A percentile compares a stretch with the other conserved stretches of the same genome.
Conservation (phyloP, 148 eudicot species). For the Chenopodium album region DNA sequence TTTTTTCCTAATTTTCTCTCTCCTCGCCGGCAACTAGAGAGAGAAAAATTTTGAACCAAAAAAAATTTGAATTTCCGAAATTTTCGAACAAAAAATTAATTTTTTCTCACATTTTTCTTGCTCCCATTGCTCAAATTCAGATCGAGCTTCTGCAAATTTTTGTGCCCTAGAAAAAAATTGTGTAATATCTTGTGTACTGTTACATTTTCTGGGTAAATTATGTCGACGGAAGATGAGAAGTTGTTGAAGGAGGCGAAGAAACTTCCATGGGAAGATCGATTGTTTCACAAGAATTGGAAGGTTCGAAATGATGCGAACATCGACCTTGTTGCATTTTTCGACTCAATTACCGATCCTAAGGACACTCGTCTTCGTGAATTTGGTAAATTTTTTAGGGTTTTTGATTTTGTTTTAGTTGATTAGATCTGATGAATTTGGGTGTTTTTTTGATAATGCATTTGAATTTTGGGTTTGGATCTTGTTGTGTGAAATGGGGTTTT, state of each 20-base stretch:
- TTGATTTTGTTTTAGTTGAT: neutral
- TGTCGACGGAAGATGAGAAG: slow-evolving; percentile 96
- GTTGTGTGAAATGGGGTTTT: neutral
- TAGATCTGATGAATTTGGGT: slow-evolving; percentile 33
- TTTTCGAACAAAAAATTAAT: neutral
- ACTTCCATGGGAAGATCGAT: slow-evolving; percentile 97
- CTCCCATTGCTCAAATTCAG: neutral
- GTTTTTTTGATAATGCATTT: slow-evolving; percentile 13
- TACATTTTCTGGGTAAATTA: slow-evolving; percentile 17
- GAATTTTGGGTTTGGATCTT: slow-evolving; percentile 24
- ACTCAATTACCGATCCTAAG: slow-evolving; percentile 84
- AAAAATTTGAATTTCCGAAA: slow-evolving; percentile 1
- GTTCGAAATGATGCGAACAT: slow-evolving; percentile 95
- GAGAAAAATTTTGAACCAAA: neutral
- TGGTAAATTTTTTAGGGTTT: slow-evolving; percentile 42
- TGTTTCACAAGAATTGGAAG: slow-evolving; percentile 91
- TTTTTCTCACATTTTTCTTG: slow-evolving; percentile 14
- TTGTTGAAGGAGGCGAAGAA: slow-evolving; percentile 97
- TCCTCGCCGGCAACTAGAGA: neutral
- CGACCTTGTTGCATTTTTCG: slow-evolving; percentile 73
- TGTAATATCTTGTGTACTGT: no score
- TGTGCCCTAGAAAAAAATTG: neutral
- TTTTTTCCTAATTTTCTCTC: neutral
- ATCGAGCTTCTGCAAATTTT: slow-evolving; percentile 11
- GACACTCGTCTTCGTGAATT: slow-evolving; percentile 91